phyloP scores from a whole-genome alignment of 2,329 filamentous ascomycete species.

The Raffaelea arxii region DNA sequence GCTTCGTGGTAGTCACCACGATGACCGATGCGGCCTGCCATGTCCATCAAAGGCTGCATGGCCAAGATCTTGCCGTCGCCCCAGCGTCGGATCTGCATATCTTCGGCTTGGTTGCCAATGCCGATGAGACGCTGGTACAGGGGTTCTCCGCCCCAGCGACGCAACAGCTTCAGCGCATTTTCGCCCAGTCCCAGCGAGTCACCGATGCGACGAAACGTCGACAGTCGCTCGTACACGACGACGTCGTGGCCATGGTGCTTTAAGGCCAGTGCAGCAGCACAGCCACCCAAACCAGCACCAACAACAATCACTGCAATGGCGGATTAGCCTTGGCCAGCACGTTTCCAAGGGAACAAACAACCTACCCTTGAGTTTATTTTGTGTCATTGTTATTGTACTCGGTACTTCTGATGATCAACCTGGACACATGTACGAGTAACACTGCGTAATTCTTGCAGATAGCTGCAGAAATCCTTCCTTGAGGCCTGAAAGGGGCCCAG shows the following conservation, averaged over 20 bases:
- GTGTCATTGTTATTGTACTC: too few relatives aligned
- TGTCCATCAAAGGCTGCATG: conserved; percentile 38
- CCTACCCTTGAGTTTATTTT: conserved; percentile 6
- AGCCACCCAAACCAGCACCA: conserved; percentile 39
- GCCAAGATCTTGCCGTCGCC: conserved; percentile 35
- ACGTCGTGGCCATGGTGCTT: conserved; percentile 34
- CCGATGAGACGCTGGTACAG: conserved; percentile 26
- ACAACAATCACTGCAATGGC: conserved; percentile 34
- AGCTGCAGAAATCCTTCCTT: too few relatives aligned
- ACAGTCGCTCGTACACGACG: conserved; percentile 33
- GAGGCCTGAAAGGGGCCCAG: too few relatives aligned
- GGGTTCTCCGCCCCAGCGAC: conserved; percentile 30
- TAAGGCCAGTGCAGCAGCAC: conserved; percentile 36
- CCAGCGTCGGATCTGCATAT: conserved; percentile 39
- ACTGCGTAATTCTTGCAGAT: too few relatives aligned
- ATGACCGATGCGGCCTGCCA: conserved; percentile 37
- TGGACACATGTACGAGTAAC: too few relatives aligned
- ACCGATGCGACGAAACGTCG: conserved; percentile 30
- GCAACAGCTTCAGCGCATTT: conserved; percentile 34
- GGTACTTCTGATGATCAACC: too few relatives aligned
- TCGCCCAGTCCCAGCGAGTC: conserved; percentile 36
- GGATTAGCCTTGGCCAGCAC: neutral
- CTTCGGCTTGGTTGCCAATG: conserved; percentile 35
- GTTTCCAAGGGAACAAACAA: too few relatives aligned
- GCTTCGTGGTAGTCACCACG: conserved; percentile 33